Conservation (phyloP, 1,284 basidiomycete genomes). For the Fomitopsis palustris region DNA sequence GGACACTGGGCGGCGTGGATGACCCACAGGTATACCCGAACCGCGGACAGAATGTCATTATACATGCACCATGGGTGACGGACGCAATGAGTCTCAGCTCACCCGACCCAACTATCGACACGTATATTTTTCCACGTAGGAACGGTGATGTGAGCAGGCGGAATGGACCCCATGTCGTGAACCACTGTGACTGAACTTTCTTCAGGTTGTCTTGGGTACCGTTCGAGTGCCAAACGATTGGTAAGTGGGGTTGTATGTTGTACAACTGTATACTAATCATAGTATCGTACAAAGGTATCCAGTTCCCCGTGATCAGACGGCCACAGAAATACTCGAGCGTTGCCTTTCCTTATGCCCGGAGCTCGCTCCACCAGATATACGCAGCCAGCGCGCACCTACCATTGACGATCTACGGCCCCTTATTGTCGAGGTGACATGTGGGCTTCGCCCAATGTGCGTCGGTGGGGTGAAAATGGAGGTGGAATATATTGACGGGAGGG, state of each 20-base stretch:
- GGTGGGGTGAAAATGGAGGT: constrained; percentile 43
- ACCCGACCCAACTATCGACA: constrained; percentile 45
- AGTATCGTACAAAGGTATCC: constrained; percentile 40
- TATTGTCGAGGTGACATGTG: constrained; percentile 65
- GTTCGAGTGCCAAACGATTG: constrained; percentile 62
- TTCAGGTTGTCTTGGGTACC: constrained; percentile 64
- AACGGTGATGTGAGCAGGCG: constrained; percentile 49
- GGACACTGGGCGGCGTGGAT: constrained; percentile 42
- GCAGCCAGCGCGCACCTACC: constrained; percentile 44
- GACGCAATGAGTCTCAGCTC: constrained; percentile 56
- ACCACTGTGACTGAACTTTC: background rate
- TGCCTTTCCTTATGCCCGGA: constrained; percentile 61
- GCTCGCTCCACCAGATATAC: constrained; percentile 57
- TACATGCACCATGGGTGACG: constrained; percentile 52
- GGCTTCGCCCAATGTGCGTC: constrained; percentile 42
- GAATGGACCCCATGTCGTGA: background rate
- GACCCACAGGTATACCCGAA: constrained; percentile 48
- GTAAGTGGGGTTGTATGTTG: constrained; percentile 28
- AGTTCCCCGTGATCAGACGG: constrained; percentile 55
- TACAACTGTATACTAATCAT: no score
- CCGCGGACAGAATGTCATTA: constrained; percentile 48
- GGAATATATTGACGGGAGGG: constrained; percentile 22
- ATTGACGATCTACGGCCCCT: constrained; percentile 61
- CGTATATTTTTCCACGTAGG: constrained; percentile 67
- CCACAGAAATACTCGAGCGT: constrained; percentile 56